Evolutionary conservation across 192 early-diverging fungal genomes (phyloP).

Genomic region (Endogone sp.): DNA sequence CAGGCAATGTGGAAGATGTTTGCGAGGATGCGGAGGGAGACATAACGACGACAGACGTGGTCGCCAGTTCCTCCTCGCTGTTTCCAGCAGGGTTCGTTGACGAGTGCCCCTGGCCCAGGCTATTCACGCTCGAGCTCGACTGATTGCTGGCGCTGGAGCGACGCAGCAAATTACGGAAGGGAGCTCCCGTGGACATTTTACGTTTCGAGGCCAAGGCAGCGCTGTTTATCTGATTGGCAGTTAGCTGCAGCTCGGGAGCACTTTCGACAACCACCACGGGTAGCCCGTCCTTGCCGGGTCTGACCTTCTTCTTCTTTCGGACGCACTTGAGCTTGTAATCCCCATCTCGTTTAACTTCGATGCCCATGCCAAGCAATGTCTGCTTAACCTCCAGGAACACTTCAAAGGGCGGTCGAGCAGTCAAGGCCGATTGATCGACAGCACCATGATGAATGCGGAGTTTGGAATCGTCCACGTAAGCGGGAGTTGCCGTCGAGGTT

Average conservation of each 20-base stretch:
- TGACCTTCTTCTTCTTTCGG: conserved; percentile 33
- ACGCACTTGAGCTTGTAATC: conserved; percentile 51
- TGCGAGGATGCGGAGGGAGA: neutral
- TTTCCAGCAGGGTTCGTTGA: neutral
- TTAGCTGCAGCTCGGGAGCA: neutral
- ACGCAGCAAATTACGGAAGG: neutral
- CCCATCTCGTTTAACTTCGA: conserved; percentile 9
- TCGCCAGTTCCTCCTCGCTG: neutral
- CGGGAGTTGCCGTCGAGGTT: neutral
- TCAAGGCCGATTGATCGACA: conserved; percentile 50
- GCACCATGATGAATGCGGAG: conserved; percentile 56
- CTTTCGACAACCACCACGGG: neutral
- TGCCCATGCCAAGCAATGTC: conserved; percentile 20
- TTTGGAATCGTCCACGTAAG: conserved; percentile 34
- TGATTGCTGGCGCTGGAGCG: neutral
- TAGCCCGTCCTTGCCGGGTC: neutral
- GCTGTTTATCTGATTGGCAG: neutral
- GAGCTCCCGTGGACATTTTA: conserved; percentile 8
- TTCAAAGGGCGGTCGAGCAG: conserved; percentile 44
- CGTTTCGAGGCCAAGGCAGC: conserved; percentile 14
- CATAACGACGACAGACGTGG: neutral
- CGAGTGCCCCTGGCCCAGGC: neutral
- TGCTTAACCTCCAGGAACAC: conserved; percentile 44
- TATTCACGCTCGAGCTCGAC: neutral
- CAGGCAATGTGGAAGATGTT: neutral